Evolutionary conservation across 1,139 yeast genomes (phyloP).

Genomic region (Nakaseomyces nivariensis): DNA sequence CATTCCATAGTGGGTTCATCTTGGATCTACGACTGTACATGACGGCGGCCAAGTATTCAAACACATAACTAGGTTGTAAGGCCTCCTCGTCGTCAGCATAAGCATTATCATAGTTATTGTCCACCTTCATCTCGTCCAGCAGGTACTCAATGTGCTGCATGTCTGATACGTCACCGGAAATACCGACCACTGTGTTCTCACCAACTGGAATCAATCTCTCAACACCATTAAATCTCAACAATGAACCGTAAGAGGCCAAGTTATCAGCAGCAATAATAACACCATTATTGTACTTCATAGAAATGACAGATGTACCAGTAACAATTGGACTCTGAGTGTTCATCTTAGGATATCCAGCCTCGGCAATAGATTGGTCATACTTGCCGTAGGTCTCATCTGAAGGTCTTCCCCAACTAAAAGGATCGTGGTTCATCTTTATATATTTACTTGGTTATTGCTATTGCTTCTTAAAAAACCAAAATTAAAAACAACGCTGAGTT

Average conservation of each 20-base stretch:
- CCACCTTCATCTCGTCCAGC: conserved; percentile 68
- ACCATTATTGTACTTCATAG: conserved; percentile 83
- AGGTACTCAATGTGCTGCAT: conserved; percentile 72
- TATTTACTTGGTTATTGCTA: too few species aligned
- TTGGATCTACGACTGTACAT: conserved; percentile 82
- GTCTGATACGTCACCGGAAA: conserved; percentile 93
- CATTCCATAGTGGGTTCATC: conserved; percentile 96
- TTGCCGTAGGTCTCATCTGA: conserved; percentile 68
- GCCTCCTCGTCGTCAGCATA: conserved; percentile 50
- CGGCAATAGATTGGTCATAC: conserved; percentile 65
- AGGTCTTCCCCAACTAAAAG: conserved; percentile 93
- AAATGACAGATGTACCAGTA: conserved; percentile 93
- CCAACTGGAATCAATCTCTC: conserved; percentile 84
- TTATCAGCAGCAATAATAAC: conserved; percentile 92
- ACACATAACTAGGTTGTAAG: conserved; percentile 76
- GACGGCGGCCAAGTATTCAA: conserved; percentile 75
- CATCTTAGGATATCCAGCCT: conserved; percentile 56
- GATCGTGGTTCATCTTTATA: conserved; percentile 82
- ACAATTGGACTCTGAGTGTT: conserved; percentile 91
- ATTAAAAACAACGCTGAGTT: not conserved
- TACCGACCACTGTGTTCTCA: conserved; percentile 75
- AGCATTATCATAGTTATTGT: conserved; percentile 64
- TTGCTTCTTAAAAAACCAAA: not conserved
- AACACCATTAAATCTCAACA: conserved; percentile 74
- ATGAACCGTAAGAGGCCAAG: conserved; percentile 87